Percentiles rank a stretch among this genome's conserved stretches.
phyloP scores from a whole-genome alignment of 805 yeast genomes.

The Metschnikowia hibisci region DNA sequence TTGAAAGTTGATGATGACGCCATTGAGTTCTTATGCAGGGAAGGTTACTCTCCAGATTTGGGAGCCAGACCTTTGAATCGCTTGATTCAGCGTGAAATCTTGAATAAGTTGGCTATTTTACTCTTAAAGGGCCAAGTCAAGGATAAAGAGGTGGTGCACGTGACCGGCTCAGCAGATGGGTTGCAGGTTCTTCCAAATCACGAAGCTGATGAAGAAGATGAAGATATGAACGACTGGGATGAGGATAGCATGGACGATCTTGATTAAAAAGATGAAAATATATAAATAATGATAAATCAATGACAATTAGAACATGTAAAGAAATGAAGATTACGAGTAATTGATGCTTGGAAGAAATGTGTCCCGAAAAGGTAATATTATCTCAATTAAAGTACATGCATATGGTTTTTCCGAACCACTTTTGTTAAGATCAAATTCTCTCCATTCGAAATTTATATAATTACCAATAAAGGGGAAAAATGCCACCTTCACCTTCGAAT shows the following conservation, averaged over 20 bases:
- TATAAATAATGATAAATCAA: background rate
- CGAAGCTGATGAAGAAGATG: slow-evolving; percentile 49
- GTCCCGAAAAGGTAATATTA: no score
- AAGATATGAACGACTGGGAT: slow-evolving; percentile 57
- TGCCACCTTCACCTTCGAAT: no score
- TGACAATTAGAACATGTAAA: no score
- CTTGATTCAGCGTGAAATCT: slow-evolving; percentile 80
- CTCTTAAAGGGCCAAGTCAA: slow-evolving; percentile 79
- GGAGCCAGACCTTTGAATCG: slow-evolving; percentile 98
- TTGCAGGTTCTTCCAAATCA: slow-evolving; percentile 85
- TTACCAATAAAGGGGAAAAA: no score
- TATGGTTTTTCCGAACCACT: no score
- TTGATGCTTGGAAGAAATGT: no score
- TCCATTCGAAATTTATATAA: no score
- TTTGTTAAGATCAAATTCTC: no score
- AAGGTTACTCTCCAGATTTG: slow-evolving; percentile 88
- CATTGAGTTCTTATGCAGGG: slow-evolving; percentile 70
- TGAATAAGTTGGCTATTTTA: slow-evolving; percentile 86
- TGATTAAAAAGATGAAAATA: slow-evolving; percentile 13
- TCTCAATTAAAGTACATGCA: no score
- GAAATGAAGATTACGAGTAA: no score
- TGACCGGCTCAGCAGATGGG: slow-evolving; percentile 56
- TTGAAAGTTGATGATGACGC: slow-evolving; percentile 75
- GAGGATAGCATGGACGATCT: slow-evolving; percentile 37
- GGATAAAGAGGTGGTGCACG: slow-evolving; percentile 83